A percentile compares a stretch with the other conserved stretches of the same genome.
These are phyloP conservation scores for Diutina scorzettiae DNA, from an alignment of 1,139 yeast species.

Conservation along the genomic window DNA sequence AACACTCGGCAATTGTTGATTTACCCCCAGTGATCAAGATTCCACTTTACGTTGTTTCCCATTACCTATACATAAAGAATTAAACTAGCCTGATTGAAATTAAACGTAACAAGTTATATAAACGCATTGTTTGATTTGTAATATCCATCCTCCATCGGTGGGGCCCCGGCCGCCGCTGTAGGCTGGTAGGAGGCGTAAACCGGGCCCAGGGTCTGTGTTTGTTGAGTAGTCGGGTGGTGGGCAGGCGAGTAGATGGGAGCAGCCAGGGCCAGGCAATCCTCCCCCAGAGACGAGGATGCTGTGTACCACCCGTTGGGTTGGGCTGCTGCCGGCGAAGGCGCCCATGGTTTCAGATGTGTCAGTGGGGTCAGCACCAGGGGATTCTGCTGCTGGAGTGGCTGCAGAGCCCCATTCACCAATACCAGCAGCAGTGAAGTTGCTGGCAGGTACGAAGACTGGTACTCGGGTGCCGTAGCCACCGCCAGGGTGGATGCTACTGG, in stretches of 20 bases:
- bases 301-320: conserved; percentile 5
- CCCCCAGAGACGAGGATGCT: neutral
- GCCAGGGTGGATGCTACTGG: neutral
- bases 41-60: no score
- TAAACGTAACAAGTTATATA: no score
- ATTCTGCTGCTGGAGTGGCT: neutral
- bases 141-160: conserved; percentile 2
- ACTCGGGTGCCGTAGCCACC: neutral
- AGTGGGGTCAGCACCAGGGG: conserved; percentile 4
- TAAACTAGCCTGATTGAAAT: no score
- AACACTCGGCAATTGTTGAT: no score
- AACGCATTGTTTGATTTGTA: conserved; percentile 4
- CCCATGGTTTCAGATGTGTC: neutral
- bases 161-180: neutral
- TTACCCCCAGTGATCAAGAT: no score
- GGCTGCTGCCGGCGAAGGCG: neutral
- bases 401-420: neutral
- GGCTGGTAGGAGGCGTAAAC: neutral
- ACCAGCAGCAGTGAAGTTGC: neutral
- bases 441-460: neutral
- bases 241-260: neutral
- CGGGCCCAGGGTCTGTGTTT: neutral
- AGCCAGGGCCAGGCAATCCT: neutral
- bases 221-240: neutral
- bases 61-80: no score